Evolutionary conservation across 257 asterid genomes (phyloP), one percentile per base, ranked within the genome.

Genomic region (Primulina huaijiensis): DNA sequence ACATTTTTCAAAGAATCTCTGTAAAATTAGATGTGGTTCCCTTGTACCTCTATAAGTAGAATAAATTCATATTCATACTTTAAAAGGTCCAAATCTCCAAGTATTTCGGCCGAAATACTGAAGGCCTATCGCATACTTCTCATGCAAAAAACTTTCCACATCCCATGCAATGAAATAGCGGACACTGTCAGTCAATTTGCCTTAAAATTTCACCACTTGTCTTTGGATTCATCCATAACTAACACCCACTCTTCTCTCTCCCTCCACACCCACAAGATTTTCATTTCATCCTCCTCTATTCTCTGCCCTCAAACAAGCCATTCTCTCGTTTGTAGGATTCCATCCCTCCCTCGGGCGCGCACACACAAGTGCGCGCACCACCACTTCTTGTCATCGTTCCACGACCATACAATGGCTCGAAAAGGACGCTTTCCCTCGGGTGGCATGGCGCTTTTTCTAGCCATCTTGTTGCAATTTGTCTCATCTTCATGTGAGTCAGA

Each of bases 361-460:
- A 82, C 87, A 75, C 84, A 33, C 71, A 67, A 68, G 84, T 79
- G 85, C 76, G 83, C 83, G 82, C 84, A 75, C 84, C 79, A 62
- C 79, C 58, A 29, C 74, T 58, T 31, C 55, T 55, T 64, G 27
- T 59, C 37, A 4, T 12, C 57, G 0, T 20, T 65, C 63, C 4
- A 66, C 50, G 14, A 12, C 37, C 65, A 68, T 75, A 68, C 60
- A 29, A 82, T 80, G 84, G 67, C 62, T 60, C 23, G 30, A 8
- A 71, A 64, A 9, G 65, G 75, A 58, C 60, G 52, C 14, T 46
- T 53, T 60, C 3, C 52, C 11, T 57, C 73, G 25, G 64, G 23
- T 3, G 62, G 35, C 40, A 23, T 53, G 17, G 52, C 43, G 62
- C 56, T 72, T 17, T 4, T 73, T 37, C 4, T 79, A 25, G 0